Percentiles rank a stretch among this genome's conserved stretches.
phyloP scores from a whole-genome alignment of 2,329 filamentous ascomycete genomes.

The Arthrobotrys conoides region DNA sequence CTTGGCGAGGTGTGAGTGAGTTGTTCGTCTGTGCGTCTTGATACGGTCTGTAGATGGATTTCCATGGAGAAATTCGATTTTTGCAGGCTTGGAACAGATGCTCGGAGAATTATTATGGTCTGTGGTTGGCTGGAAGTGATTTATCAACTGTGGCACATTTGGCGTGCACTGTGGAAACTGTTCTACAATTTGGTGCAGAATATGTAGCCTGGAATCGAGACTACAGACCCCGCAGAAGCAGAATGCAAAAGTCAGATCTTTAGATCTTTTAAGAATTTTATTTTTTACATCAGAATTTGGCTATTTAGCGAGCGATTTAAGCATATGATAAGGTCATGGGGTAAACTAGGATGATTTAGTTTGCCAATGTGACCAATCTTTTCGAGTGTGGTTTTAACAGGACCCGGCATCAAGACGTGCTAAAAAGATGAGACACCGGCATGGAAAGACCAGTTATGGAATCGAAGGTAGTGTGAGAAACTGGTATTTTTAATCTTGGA shows the following conservation, averaged over 20 bases:
- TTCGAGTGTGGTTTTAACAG: not conserved
- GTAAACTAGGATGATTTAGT: conserved; percentile 31
- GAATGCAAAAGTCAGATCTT: conserved; percentile 5
- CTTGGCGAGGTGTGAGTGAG: conserved; percentile 55
- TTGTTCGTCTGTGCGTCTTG: conserved; percentile 31
- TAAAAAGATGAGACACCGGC: conserved; percentile 8
- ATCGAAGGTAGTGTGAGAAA: not conserved
- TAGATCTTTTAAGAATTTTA: conserved; percentile 19
- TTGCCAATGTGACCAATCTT: conserved; percentile 23
- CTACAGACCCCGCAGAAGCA: conserved; percentile 9
- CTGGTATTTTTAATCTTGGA: not conserved
- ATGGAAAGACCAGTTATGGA: not conserved
- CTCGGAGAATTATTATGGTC: not conserved
- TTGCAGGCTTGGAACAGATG: not conserved
- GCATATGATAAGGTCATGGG: conserved; percentile 59
- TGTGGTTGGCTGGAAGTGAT: conserved; percentile 11
- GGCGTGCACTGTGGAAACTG: not conserved
- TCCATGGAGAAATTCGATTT: not conserved
- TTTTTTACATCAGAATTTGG: conserved; percentile 28
- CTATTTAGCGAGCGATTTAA: conserved; percentile 23
- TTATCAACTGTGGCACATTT: conserved; percentile 10
- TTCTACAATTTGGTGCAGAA: not conserved
- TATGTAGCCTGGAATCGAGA: no score
- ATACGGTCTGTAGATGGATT: conserved; percentile 23
- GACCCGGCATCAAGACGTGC: conserved; percentile 7